Conservation (phyloP, 257 asterid species). For the Lavandula angustifolia region DNA sequence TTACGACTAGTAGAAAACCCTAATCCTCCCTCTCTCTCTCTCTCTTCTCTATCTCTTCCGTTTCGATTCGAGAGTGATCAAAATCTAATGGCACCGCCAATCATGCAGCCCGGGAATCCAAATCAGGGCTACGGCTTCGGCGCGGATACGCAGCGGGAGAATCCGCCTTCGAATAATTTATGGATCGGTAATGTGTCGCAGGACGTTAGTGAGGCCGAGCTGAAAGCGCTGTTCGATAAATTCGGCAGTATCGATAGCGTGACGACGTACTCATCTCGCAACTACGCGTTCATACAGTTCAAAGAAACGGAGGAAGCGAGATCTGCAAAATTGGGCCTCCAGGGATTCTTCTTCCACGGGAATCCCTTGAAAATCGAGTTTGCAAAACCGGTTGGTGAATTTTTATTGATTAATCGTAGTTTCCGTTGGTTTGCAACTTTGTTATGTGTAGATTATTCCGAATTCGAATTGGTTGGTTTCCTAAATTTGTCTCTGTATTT, state of each 20-base stretch:
- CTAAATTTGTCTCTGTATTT: slow-evolving; percentile 11
- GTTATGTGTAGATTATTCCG: slow-evolving; percentile 20
- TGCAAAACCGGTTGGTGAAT: slow-evolving; percentile 90
- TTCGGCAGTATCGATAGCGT: slow-evolving; percentile 71
- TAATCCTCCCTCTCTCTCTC: slow-evolving; percentile 1
- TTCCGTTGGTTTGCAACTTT: slow-evolving; percentile 22
- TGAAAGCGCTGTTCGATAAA: slow-evolving; percentile 57
- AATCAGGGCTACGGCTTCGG: slow-evolving; percentile 33
- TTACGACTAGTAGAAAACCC: slow-evolving; percentile 28
- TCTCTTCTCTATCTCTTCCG: neutral
- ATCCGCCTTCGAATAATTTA: slow-evolving; percentile 73
- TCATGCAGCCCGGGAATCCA: slow-evolving; percentile 26
- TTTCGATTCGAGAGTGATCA: neutral
- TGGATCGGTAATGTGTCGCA: slow-evolving; percentile 84
- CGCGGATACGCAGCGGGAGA: slow-evolving; percentile 39
- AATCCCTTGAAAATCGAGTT: slow-evolving; percentile 71
- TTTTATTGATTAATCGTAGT: slow-evolving; percentile 31
- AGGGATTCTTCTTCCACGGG: slow-evolving; percentile 67
- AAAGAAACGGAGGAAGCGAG: slow-evolving; percentile 63
- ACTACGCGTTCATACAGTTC: slow-evolving; percentile 74
- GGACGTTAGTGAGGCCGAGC: slow-evolving; percentile 68
- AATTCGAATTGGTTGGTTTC: slow-evolving; percentile 13
- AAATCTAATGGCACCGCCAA: slow-evolving; percentile 35
- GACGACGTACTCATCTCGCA: slow-evolving; percentile 67
- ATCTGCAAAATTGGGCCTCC: slow-evolving; percentile 72